phyloP scores from a whole-genome alignment of 176 grass and related monocot species.

The Ensete glaucum region DNA sequence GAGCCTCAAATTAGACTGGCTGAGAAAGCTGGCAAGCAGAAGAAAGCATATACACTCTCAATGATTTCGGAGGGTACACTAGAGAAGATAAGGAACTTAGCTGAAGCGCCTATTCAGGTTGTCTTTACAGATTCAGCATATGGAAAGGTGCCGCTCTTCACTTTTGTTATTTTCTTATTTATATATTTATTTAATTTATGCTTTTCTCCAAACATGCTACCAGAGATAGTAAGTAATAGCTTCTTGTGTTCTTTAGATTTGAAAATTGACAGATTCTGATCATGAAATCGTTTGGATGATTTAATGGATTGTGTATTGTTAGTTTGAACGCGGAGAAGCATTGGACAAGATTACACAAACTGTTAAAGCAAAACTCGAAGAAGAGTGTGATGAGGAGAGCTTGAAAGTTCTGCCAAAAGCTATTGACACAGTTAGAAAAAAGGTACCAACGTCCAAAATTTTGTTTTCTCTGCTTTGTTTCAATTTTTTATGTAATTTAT shows the following conservation, averaged over 20 bases:
- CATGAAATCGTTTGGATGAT: not conserved
- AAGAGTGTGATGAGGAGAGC: slow-evolving; percentile 87
- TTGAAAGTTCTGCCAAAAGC: slow-evolving; percentile 81
- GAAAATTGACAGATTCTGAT: not conserved
- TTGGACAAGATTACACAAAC: slow-evolving; percentile 69
- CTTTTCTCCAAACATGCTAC: not conserved
- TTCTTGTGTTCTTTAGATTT: not conserved
- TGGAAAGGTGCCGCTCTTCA: slow-evolving; percentile 53
- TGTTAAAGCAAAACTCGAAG: slow-evolving; percentile 76
- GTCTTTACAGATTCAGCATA: slow-evolving; percentile 95
- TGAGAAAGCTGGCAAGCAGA: slow-evolving; percentile 78
- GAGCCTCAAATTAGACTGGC: slow-evolving; percentile 92
- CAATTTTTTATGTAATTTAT: not conserved
- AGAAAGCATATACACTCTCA: slow-evolving; percentile 82
- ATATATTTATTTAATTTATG: not conserved
- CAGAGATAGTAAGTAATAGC: not conserved
- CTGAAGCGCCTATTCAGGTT: slow-evolving; percentile 77
- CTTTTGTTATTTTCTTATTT: slow-evolving; percentile 3
- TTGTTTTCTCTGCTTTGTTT: not conserved
- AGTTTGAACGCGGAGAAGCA: slow-evolving; percentile 94
- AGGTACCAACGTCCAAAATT: slow-evolving; percentile 36
- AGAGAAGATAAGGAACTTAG: slow-evolving; percentile 74
- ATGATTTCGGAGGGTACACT: slow-evolving; percentile 87
- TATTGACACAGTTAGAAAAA: slow-evolving; percentile 81
- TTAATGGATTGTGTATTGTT: slow-evolving; percentile 3